These are phyloP conservation scores for Exophiala oligosperma DNA, from an alignment of 2,329 filamentous ascomycete genomes.

Conservation along the genomic window DNA sequence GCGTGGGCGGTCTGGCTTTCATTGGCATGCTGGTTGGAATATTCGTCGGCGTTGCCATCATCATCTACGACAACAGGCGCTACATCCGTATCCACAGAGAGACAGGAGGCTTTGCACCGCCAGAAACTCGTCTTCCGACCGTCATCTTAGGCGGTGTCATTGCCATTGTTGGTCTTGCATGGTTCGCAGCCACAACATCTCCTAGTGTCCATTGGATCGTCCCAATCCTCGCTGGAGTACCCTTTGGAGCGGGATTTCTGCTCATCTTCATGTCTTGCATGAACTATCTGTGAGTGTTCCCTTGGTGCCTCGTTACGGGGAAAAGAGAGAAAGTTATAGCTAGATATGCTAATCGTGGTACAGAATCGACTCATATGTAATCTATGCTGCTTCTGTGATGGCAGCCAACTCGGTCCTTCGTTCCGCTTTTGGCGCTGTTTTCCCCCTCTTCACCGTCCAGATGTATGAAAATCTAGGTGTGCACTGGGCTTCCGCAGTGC, in stretches of 20 bases:
- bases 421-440: conserved; percentile 47
- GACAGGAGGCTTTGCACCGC: conserved; percentile 23
- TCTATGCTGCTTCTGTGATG: conserved; percentile 43
- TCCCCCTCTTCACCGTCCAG: conserved; percentile 48
- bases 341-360: not conserved
- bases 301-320: not conserved
- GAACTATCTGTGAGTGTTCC: conserved; percentile 36
- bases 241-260: conserved; percentile 42
- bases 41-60: conserved; percentile 40
- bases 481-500: conserved; percentile 49
- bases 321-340: too few species aligned
- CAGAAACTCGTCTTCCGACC: conserved; percentile 54
- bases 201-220: conserved; percentile 38
- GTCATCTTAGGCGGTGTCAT: conserved; percentile 50
- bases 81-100: conserved; percentile 8
- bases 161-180: conserved; percentile 59
- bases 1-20: conserved; percentile 64
- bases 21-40: conserved; percentile 60
- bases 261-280: conserved; percentile 41
- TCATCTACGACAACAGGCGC: conserved; percentile 42
- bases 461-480: conserved; percentile 48
- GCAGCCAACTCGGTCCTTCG: conserved; percentile 48
- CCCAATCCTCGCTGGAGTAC: conserved; percentile 37
- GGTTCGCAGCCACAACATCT: conserved; percentile 60
- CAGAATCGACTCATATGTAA: conserved; percentile 42